Evolutionary conservation across 1,284 basidiomycete species (phyloP), one percentile per base, ranked within the genome.

Genomic region (Pisolithus thermaeus): DNA sequence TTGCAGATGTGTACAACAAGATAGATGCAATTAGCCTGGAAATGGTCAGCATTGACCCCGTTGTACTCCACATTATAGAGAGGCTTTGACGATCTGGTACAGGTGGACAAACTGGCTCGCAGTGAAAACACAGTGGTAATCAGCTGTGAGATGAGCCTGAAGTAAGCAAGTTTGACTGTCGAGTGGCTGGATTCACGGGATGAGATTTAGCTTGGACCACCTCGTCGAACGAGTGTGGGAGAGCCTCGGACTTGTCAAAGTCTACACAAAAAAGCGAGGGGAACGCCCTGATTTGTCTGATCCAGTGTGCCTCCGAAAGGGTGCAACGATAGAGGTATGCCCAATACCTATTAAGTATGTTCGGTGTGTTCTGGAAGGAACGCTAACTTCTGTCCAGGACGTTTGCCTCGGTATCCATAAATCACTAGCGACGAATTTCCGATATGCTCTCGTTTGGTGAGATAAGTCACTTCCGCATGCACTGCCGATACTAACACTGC

Each of bases 241-340:
- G 53, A 84, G 91, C 56, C 78, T 95, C 18, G 76, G 79, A 37
- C 79, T 95, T 18, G 92, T 95, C 48, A 94, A 93, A 69, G 84
- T 97, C 50, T 98, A 97, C 71, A 97, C 95, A 2, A 98, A 97
- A 73, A 95, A 95, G 69, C 81, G 96, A 45, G 96, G 95, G n/a
- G 90, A 79, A 32, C 89, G 90, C 59, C 93, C 96, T 2, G 96
- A 98, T 66, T 71, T 98, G 18, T 72, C 77, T 1, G 96, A 98
- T 70, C 96, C 96, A n/a, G 84, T 98, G 46, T 95, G 94, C 65
- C 72, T 97, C 58, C 79, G 95, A 50, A 89, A 83, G 62, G 96
- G 95, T 1, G 92, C 95, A 2, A 95, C 92, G 0, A 89, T 98
- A 54, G 96, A 97, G 77, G 90, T 89, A 27, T 56, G 70, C 43